These are phyloP conservation scores for Trifolium pratense DNA, from an alignment of 306 rosid genomes.

Conservation along the genomic window DNA sequence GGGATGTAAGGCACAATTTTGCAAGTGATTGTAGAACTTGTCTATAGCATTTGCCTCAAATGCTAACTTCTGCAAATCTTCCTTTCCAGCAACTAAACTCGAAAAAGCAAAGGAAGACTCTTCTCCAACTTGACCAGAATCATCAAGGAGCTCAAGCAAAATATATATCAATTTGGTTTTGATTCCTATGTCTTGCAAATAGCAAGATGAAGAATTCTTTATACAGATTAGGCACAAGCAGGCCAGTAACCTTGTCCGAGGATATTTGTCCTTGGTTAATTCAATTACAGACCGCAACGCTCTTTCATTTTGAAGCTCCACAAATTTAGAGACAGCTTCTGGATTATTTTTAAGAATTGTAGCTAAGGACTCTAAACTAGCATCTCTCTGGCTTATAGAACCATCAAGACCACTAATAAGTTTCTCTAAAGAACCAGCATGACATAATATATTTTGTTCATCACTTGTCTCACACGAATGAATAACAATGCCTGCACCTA, in stretches of 20 bases:
- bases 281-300: conserved; percentile 72
- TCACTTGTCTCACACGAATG: conserved; percentile 73
- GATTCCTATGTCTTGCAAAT: conserved; percentile 79
- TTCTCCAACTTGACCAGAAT: conserved; percentile 89
- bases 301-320: conserved; percentile 61
- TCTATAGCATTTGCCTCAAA: conserved; percentile 93
- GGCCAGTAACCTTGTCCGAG: conserved; percentile 84
- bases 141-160: conserved; percentile 93
- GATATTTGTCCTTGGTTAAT: conserved; percentile 70
- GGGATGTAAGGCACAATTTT: conserved; percentile 53
- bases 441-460: conserved; percentile 69
- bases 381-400: conserved; percentile 83
- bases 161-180: conserved; percentile 75
- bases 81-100: conserved; percentile 71
- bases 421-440: conserved; percentile 71
- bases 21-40: conserved; percentile 73
- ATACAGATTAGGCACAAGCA: conserved; percentile 79
- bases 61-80: conserved; percentile 88
- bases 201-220: conserved; percentile 73
- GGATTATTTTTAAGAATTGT: conserved; percentile 65
- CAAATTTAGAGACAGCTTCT: conserved; percentile 74
- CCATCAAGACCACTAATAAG: conserved; percentile 77
- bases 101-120: conserved; percentile 84
- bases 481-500: conserved; percentile 85
- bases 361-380: conserved; percentile 87